These are phyloP conservation scores for Grosmannia penicillata DNA, from an alignment of 2,329 filamentous ascomycete genomes.

Conservation along the genomic window DNA sequence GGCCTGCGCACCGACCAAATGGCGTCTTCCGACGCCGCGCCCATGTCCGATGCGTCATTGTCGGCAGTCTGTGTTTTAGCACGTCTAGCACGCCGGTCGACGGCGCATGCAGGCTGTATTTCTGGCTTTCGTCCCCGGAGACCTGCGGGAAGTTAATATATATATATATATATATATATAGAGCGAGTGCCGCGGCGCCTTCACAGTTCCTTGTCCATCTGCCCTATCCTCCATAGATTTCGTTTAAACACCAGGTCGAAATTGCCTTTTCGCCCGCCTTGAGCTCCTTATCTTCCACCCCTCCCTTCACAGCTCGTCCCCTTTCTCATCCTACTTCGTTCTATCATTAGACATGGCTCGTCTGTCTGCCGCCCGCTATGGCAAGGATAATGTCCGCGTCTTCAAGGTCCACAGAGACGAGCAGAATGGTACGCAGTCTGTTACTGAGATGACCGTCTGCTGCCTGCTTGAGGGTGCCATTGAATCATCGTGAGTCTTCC, in stretches of 20 bases:
- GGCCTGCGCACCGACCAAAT: background rate
- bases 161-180: no score
- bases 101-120: no score
- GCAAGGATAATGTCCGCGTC: slow-evolving; percentile 96
- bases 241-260: no score
- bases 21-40: slow-evolving; percentile 11
- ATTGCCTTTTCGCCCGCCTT: no score
- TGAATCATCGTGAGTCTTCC: slow-evolving; percentile 57
- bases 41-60: no score
- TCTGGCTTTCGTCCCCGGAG: no score
- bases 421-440: slow-evolving; percentile 62
- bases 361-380: slow-evolving; percentile 56
- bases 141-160: no score
- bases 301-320: background rate
- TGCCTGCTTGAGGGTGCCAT: slow-evolving; percentile 89
- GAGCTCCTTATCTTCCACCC: background rate
- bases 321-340: background rate
- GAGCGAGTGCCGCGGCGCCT: no score
- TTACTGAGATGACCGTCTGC: slow-evolving; percentile 90
- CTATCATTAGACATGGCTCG: slow-evolving; percentile 28
- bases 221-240: no score
- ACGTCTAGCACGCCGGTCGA: no score
- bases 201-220: no score
- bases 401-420: slow-evolving; percentile 83
- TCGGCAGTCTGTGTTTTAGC: no score